Percentiles rank a stretch among this genome's conserved stretches.
Conservation (phyloP, 2,329 filamentous ascomycete genomes). For the Beauveria sp. region DNA sequence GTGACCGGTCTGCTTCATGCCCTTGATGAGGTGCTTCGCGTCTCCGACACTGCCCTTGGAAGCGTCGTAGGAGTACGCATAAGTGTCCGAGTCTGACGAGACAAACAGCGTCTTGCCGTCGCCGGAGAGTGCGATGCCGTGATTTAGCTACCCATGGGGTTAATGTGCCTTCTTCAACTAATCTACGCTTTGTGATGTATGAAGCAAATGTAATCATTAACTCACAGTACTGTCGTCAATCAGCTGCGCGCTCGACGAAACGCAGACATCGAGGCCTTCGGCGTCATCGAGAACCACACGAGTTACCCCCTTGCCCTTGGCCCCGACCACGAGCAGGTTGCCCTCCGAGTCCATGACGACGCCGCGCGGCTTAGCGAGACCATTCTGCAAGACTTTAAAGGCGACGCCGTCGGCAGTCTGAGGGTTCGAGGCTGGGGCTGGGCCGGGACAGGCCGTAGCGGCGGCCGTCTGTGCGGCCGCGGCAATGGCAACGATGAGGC, state of each 20-base stretch:
- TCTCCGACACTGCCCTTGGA: slow-evolving; percentile 33
- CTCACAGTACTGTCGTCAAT: slow-evolving; percentile 21
- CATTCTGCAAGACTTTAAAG: slow-evolving; percentile 21
- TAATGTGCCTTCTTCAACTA: not conserved
- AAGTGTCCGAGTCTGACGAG: slow-evolving; percentile 45
- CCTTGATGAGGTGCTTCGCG: slow-evolving; percentile 41
- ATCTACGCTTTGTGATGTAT: not conserved
- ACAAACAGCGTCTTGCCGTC: slow-evolving; percentile 41
- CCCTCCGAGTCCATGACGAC: slow-evolving; percentile 28
- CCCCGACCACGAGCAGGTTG: slow-evolving; percentile 30
- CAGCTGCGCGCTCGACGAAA: slow-evolving; percentile 20
- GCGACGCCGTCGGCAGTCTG: slow-evolving; percentile 19
- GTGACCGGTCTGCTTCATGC: slow-evolving; percentile 53
- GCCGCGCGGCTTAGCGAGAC: slow-evolving; percentile 22
- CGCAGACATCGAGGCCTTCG: slow-evolving; percentile 22
- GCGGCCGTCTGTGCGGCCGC: not conserved
- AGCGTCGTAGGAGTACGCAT: slow-evolving; percentile 53
- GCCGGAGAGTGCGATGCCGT: slow-evolving; percentile 38
- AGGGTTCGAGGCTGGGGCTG: slow-evolving; percentile 10
- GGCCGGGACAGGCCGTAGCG: slow-evolving; percentile 3
- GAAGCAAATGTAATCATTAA: not conserved
- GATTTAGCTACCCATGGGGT: slow-evolving; percentile 33
- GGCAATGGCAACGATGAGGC: not conserved
- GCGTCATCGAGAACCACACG: slow-evolving; percentile 26
- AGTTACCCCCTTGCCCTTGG: slow-evolving; percentile 23